phyloP scores from a whole-genome alignment of 441 rosid genomes.

The California macrophylla region DNA sequence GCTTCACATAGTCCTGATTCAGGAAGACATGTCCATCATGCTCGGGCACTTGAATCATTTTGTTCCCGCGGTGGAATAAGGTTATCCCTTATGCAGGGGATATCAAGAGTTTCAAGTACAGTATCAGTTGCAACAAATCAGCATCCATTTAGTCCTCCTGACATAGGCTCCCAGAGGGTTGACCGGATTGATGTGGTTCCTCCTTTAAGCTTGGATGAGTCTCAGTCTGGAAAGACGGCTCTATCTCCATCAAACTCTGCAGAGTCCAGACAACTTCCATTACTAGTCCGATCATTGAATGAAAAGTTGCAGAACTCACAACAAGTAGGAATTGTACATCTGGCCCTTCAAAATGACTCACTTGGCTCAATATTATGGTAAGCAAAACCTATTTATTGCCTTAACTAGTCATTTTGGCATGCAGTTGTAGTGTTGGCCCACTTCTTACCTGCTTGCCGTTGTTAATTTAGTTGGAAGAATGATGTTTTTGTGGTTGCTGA shows the following conservation, averaged over 20 bases:
- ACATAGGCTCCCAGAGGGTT: constrained; percentile 55
- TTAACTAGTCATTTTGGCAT: constrained; percentile 6
- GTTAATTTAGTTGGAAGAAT: constrained; percentile 69
- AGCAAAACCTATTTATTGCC: constrained; percentile 14
- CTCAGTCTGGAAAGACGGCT: constrained; percentile 53
- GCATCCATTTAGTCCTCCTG: constrained; percentile 78
- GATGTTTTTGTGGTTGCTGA: constrained; percentile 97
- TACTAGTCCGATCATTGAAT: constrained; percentile 68
- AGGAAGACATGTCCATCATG: constrained; percentile 70
- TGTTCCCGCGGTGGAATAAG: constrained; percentile 62
- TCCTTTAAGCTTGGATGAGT: constrained; percentile 79
- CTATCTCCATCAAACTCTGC: constrained; percentile 67
- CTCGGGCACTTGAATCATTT: constrained; percentile 85
- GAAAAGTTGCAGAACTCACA: constrained; percentile 80
- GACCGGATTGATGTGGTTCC: constrained; percentile 82
- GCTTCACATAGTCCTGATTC: constrained; percentile 83
- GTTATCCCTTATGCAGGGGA: constrained; percentile 48
- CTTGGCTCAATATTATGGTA: constrained; percentile 76
- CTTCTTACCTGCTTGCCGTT: constrained; percentile 22
- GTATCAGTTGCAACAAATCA: constrained; percentile 67
- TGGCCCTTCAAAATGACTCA: constrained; percentile 80
- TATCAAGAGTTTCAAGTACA: constrained; percentile 45
- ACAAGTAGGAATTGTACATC: constrained; percentile 85
- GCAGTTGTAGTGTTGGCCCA: constrained; percentile 14
- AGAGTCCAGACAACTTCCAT: constrained; percentile 53